phyloP scores from a whole-genome alignment of 208 protist species.

The Acanthamoeba rhysodes region DNA sequence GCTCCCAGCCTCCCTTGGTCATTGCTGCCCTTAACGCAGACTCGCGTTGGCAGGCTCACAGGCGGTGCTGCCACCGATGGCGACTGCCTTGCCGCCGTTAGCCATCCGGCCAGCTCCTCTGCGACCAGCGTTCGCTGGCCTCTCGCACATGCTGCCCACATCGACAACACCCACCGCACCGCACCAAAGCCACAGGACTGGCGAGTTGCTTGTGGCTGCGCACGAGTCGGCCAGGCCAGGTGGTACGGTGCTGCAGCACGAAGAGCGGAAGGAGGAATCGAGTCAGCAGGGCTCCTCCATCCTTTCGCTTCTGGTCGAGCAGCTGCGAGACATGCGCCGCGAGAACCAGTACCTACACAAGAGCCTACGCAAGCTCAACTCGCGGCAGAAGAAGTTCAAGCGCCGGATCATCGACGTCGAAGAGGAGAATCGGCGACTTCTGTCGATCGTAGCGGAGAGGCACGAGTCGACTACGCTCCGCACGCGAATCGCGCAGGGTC shows the following conservation, averaged over 20 bases:
- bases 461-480: background rate
- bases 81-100: background rate
- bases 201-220: too few species aligned
- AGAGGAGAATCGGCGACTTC: slow-evolving; percentile 6
- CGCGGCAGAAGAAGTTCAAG: slow-evolving; percentile 24
- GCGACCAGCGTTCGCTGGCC: background rate
- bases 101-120: background rate
- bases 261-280: background rate
- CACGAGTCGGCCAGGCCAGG: too few species aligned
- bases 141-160: background rate
- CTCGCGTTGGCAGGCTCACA: background rate
- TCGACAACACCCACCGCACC: background rate
- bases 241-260: background rate
- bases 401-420: background rate
- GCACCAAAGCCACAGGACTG: background rate
- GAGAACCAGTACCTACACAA: background rate
- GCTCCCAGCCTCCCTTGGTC: background rate
- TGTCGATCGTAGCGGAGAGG: background rate
- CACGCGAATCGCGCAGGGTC: background rate
- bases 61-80: background rate
- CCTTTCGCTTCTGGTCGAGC: background rate
- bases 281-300: background rate
- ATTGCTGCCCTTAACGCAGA: too few species aligned
- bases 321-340: background rate
- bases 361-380: background rate